phyloP scores from a whole-genome alignment of 208 protist species.

The Trypanosoma boissoni region DNA sequence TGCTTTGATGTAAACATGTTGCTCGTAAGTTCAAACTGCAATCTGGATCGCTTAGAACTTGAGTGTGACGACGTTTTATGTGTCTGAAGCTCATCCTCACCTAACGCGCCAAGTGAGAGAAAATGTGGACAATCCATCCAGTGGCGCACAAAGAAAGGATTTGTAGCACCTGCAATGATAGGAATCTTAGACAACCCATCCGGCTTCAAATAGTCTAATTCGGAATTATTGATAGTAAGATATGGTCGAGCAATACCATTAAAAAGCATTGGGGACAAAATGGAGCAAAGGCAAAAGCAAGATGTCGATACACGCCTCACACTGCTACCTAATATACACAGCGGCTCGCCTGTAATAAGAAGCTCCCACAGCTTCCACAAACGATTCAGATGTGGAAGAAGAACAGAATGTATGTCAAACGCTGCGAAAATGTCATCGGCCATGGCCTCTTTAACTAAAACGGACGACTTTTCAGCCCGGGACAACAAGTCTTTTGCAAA shows the following conservation, averaged over 20 bases:
- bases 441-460: background rate
- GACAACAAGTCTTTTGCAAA: conserved; percentile 8
- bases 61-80: conserved; percentile 18
- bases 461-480: background rate
- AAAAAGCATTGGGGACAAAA: conserved; percentile 24
- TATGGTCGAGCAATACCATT: conserved; percentile 27
- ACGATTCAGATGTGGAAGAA: conserved; percentile 23
- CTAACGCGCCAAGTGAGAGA: conserved; percentile 11
- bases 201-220: conserved; percentile 16
- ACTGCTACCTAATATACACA: conserved; percentile 13
- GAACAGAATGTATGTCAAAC: conserved; percentile 16
- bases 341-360: conserved; percentile 23
- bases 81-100: conserved; percentile 6
- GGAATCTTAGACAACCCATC: background rate
- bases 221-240: conserved; percentile 30
- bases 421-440: conserved; percentile 17
- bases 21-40: conserved; percentile 24
- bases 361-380: conserved; percentile 43
- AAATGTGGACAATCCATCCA: conserved; percentile 26
- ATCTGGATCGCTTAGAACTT: conserved; percentile 8
- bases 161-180: conserved; percentile 22
- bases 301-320: conserved; percentile 2
- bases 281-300: conserved; percentile 16
- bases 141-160: conserved; percentile 30
- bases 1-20: conserved; percentile 27